Base-by-base conservation (phyloP, 495 filamentous ascomycete species). In the Daldinia vernicosa region DNA sequence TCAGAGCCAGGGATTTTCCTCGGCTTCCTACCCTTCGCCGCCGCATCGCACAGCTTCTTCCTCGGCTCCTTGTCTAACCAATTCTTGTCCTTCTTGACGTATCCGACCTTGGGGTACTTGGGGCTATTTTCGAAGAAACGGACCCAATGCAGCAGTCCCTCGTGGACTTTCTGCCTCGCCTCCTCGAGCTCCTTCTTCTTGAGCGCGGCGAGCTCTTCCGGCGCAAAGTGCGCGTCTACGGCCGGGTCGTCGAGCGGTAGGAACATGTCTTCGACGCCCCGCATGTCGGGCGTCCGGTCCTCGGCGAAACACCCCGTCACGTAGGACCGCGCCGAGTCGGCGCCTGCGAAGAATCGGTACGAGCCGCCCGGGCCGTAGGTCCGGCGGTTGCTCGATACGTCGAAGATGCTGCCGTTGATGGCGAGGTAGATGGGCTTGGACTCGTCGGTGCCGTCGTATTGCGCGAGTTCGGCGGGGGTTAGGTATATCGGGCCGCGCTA, bases 301-400 rank as follows among this genome's bases (percentile, higher is more conserved):
- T 91, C 90, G 32, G 87, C 81, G 84, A 99, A 99, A 78, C 95
- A 99, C 2, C 92, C 93, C n/a, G 95, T 97, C n/a, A 99, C 89
- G 80, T 93, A 99, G 4, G 91, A 92, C 28, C 95, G 90, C 2
- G 92, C 88, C 6, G 95, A 95, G 79, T 99, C 95, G 17, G 84
- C 83, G 32, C 95, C 95, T 0, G 93, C 84, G 80, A 99, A 97
- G 82, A 92, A 91, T 58, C 88, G 84, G 84, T 99, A 99, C 51
- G 85, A 86, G 2, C 95, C 96, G 17, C 93, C 94, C 0, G 94
- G 93, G 1, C 95, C 95, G 86, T 99, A 99, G 71, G 91, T 89
- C 19, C 82, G 79, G 0, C 84, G 88, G 68, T 91, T 91, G 6
- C 87, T 82, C 12, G 90, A 90, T 37, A 99, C 96, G 79, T 99